Conservation (phyloP, 202 grass and related monocot genomes). For the Schoenoplectus tabernaemontani region DNA sequence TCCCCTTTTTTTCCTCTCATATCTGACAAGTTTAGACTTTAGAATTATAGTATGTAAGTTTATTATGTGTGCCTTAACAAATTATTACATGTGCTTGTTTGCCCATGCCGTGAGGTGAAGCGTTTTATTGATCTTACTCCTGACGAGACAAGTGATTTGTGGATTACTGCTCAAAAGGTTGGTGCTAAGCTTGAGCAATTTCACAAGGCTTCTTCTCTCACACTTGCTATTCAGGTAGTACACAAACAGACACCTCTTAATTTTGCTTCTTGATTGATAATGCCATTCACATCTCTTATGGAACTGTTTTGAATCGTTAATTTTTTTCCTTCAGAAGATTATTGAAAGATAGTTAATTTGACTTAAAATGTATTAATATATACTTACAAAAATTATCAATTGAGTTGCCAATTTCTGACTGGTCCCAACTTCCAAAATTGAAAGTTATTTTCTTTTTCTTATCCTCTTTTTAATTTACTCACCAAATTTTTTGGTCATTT, state of each 20-base stretch:
- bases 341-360: background rate
- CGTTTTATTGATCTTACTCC: conserved; percentile 64
- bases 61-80: conserved; percentile 45
- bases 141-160: conserved; percentile 75
- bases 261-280: background rate
- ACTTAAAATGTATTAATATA: background rate
- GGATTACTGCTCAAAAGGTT: conserved; percentile 73
- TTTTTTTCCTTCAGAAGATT: background rate
- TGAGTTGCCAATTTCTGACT: background rate
- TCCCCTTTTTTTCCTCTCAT: background rate
- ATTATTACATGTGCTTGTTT: conserved; percentile 73
- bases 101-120: conserved; percentile 73
- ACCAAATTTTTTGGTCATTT: background rate
- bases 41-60: background rate
- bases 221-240: conserved; percentile 67
- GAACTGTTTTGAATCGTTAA: background rate
- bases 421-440: background rate
- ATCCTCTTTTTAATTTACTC: background rate
- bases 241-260: background rate
- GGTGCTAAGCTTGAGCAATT: conserved; percentile 50
- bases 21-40: background rate
- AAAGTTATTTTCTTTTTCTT: background rate
- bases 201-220: conserved; percentile 80
- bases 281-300: background rate
- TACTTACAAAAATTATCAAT: background rate